These are phyloP conservation scores for Mucor saturninus DNA, from an alignment of 371 early-diverging fungal species.

Conservation along the genomic window DNA sequence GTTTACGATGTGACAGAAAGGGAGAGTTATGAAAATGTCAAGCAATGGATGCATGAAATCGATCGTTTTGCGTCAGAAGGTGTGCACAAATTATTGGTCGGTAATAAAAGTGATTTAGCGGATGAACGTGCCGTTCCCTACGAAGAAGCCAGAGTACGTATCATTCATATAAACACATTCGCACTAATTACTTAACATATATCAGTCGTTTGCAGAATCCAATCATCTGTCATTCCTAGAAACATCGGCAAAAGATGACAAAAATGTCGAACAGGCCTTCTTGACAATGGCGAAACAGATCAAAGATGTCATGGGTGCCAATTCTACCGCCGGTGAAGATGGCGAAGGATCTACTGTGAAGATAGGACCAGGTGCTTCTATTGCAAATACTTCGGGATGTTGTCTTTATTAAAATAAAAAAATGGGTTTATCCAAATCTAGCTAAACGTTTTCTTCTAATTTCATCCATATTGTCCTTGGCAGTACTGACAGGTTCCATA, in stretches of 20 bases:
- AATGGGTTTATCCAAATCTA: slow-evolving; percentile 25
- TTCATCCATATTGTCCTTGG: slow-evolving; percentile 33
- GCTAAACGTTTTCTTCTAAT: slow-evolving; percentile 42
- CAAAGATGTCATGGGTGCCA: slow-evolving; percentile 64
- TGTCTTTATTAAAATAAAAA: too few relatives aligned
- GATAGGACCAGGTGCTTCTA: slow-evolving; percentile 6
- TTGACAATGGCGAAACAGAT: slow-evolving; percentile 93
- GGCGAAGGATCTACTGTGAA: slow-evolving; percentile 1
- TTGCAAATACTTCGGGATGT: too few relatives aligned
- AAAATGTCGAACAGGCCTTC: slow-evolving; percentile 96
- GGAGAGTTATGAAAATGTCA: slow-evolving; percentile 90
- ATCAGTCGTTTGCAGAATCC: slow-evolving; percentile 81
- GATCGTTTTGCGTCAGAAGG: slow-evolving; percentile 67
- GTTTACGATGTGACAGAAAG: slow-evolving; percentile 98
- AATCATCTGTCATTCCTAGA: slow-evolving; percentile 90
- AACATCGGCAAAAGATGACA: slow-evolving; percentile 93
- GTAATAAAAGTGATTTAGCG: slow-evolving; percentile 98
- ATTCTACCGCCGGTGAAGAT: too few relatives aligned
- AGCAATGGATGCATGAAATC: slow-evolving; percentile 98
- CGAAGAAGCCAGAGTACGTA: slow-evolving; percentile 67
- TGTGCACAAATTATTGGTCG: slow-evolving; percentile 96
- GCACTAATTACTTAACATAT: too few relatives aligned
- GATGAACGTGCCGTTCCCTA: slow-evolving; percentile 85
- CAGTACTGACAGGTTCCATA: slow-evolving; percentile 22
- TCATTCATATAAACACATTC: too few relatives aligned